Evolutionary conservation across 108 stramenopile genomes (phyloP), one percentile per base, ranked within the genome.

Genomic region (Skeletonema tropicum): DNA sequence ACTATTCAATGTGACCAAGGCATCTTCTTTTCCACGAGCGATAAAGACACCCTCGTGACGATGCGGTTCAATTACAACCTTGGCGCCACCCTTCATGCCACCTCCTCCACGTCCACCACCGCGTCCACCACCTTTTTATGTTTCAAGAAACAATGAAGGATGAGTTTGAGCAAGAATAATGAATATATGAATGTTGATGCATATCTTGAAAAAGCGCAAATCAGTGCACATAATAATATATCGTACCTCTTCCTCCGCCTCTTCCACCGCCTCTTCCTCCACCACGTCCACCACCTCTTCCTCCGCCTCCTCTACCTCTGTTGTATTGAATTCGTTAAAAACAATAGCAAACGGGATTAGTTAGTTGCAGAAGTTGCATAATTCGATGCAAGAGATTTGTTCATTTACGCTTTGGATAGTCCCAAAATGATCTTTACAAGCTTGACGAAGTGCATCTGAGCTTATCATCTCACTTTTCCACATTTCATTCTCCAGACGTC

Each of bases 21-120:
- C 98, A 79, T 99, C 99, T 74, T 99, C 99, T 84, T 99, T 99
- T 35, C 97, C 97, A 58, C 97, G 90, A 15, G 99, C 98, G 60
- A 98, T 94, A 85, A 98, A 99, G 45, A 99, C 94, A 60, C 99
- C 99, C 75, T 97, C 93, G 84, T 99, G 99, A 48, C 98, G 88
- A 80, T 97, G 97, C 21, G 97, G 96, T 71, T 97, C 95, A 57
- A 98, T 90, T 29, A 98, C 79, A 13, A 98, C 98, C 83, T 99
- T 99, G 73, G 97, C 79, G 6, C 99, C 99, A 8, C 95, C 95
- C 85, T 92, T 92, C 91, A 91, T 92, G 13, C 94, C 90, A 3
- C 96, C 91, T 33, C 94, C 73, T 42, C 91, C 41, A 29, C 93
- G 84, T 17, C 89, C 77, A 25, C 94, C 77, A 2, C 90, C 77